phyloP scores from a whole-genome alignment of 371 early-diverging fungal species.

The Apophysomyces elegans region DNA sequence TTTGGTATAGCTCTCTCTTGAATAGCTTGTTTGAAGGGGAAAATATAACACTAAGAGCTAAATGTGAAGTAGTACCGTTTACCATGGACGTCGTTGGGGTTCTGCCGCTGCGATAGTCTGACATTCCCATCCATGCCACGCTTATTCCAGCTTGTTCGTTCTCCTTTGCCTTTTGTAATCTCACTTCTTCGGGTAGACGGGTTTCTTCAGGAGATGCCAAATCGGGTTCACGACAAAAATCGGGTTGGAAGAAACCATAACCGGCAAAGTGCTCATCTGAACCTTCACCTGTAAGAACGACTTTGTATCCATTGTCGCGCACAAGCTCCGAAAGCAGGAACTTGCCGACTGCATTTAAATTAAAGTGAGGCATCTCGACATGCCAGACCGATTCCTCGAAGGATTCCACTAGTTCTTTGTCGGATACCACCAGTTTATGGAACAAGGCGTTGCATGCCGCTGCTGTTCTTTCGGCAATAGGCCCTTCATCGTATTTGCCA shows the following conservation, averaged over 20 bases:
- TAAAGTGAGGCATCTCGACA: constrained; percentile 22
- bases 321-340: constrained; percentile 25
- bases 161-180: neutral
- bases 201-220: constrained; percentile 14
- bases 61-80: neutral
- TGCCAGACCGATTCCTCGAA: constrained; percentile 34
- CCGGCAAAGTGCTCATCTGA: constrained; percentile 72
- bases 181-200: neutral
- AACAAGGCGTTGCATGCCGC: constrained; percentile 20
- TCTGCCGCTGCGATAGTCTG: neutral
- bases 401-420: constrained; percentile 14
- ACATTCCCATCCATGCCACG: neutral
- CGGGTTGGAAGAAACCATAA: constrained; percentile 55
- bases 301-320: constrained; percentile 41
- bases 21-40: neutral
- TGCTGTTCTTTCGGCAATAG: constrained; percentile 30
- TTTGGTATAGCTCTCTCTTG: neutral
- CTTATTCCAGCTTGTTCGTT: neutral
- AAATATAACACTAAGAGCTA: neutral
- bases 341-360: constrained; percentile 24
- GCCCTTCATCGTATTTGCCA: constrained; percentile 24
- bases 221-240: constrained; percentile 34
- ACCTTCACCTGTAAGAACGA: constrained; percentile 66
- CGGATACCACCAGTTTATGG: constrained; percentile 22
- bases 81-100: neutral